phyloP scores from a whole-genome alignment of 768 basidiomycete genomes.

The Macrolepiota albuminosa region DNA sequence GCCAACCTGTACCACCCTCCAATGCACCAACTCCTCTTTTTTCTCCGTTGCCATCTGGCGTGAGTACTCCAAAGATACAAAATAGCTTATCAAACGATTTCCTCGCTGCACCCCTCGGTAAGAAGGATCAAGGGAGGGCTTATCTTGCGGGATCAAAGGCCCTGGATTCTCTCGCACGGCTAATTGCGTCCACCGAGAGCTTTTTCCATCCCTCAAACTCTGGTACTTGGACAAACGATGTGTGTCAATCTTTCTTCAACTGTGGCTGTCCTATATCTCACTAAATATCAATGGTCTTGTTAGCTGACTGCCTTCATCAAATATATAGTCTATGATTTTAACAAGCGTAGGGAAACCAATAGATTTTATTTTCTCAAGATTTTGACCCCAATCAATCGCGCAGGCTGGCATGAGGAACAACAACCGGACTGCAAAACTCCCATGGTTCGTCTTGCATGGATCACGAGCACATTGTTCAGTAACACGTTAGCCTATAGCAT shows the following conservation, averaged over 20 bases:
- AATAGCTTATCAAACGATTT: slow-evolving; percentile 48
- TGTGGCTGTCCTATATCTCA: background rate
- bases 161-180: slow-evolving; percentile 76
- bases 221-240: slow-evolving; percentile 76
- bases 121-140: slow-evolving; percentile 40
- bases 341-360: slow-evolving; percentile 50
- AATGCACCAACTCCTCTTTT: slow-evolving; percentile 67
- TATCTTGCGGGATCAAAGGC: slow-evolving; percentile 84
- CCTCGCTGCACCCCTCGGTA: slow-evolving; percentile 54
- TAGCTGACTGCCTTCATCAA: slow-evolving; percentile 84
- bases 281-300: background rate
- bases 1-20: slow-evolving; percentile 51
- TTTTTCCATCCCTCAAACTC: slow-evolving; percentile 92
- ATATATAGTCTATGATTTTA: slow-evolving; percentile 78
- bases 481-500: slow-evolving; percentile 32
- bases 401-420: slow-evolving; percentile 79
- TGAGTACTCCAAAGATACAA: slow-evolving; percentile 50
- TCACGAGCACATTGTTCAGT: background rate
- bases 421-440: slow-evolving; percentile 79
- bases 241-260: slow-evolving; percentile 26
- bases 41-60: slow-evolving; percentile 64
- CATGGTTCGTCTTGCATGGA: slow-evolving; percentile 27
- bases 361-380: background rate
- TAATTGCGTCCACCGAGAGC: slow-evolving; percentile 83
- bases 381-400: background rate